Conservation (phyloP, 176 grass and related monocot genomes). For the Oryza glaberrima region DNA sequence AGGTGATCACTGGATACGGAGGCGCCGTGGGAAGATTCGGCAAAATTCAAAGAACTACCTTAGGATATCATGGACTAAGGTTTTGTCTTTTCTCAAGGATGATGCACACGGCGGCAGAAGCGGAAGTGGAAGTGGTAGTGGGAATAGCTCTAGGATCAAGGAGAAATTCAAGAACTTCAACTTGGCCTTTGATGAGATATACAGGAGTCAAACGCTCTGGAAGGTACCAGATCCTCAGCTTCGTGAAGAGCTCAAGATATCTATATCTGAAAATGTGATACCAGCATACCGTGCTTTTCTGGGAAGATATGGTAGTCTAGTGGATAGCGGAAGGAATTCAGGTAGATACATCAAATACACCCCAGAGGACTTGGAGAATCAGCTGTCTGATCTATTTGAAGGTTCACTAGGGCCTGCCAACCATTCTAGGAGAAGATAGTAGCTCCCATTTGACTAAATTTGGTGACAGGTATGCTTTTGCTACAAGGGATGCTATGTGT, state of each 20-base stretch:
- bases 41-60: constrained; percentile 89
- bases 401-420: constrained; percentile 69
- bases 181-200: constrained; percentile 82
- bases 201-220: constrained; percentile 86
- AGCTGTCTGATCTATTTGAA: constrained; percentile 84
- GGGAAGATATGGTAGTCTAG: constrained; percentile 77
- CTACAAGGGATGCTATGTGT: constrained; percentile 37
- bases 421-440: constrained; percentile 61
- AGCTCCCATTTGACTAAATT: constrained; percentile 40
- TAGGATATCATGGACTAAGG: constrained; percentile 89
- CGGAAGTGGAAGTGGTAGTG: constrained; percentile 57
- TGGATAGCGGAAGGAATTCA: constrained; percentile 73
- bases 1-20: constrained; percentile 82
- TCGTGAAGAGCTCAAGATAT: constrained; percentile 94
- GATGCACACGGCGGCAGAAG: constrained; percentile 59
- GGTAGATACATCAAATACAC: constrained; percentile 85
- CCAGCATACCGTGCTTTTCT: constrained; percentile 94
- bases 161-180: constrained; percentile 97
- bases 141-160: constrained; percentile 77
- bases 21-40: constrained; percentile 73
- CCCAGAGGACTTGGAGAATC: constrained; percentile 85
- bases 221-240: constrained; percentile 89
- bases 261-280: constrained; percentile 91
- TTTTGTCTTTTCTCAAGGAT: constrained; percentile 84
- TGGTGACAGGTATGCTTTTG: constrained; percentile 50